Evolutionary conservation across 2,329 filamentous ascomycete species (phyloP), one percentile per base, ranked within the genome.

Genomic region (Metarhizium sp.): DNA sequence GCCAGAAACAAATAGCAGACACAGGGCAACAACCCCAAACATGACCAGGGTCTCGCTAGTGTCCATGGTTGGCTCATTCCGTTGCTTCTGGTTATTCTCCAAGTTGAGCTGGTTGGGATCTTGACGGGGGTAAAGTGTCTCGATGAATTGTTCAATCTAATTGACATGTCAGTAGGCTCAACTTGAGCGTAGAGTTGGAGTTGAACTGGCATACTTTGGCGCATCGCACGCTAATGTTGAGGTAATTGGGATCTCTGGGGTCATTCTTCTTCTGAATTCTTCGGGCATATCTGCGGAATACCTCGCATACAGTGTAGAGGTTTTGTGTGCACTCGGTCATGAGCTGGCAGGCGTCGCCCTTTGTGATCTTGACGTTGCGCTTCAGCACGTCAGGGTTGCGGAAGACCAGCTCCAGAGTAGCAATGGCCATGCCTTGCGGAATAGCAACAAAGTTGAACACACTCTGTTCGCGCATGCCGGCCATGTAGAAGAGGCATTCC

Each of bases 401-500:
- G 82, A 97, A 99, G 64, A 92, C 88, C 18, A 90, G 77, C 63
- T 96, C 92, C 46, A 97, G 75, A 0, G 92, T 97, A 8, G 94
- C 92, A 69, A 99, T 96, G 53, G 92, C 94, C 94, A 99, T 99
- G 60, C 85, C 79, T 72, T 99, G 94, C 2, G 94, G 94, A 60
- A 99, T 99, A 55, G 92, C 92, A 50, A 91, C 91, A 71, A 99
- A 99, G 79, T 99, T 99, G 83, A 99, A 99, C 30, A 96, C 90
- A 68, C 90, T 95, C 75, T 99, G 94, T 68, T 99, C 94, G 62
- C 87, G 86, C 60, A 99, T 84, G 50, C 89, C 94, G 5, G 92
- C 92, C 76, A 99, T 90, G 75, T 97, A 99, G 77, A 92, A 96
- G n/a, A 99, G 74, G 68, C 92, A 97, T 67, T 97, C 91, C 60